Evolutionary conservation across 1,284 basidiomycete genomes (phyloP), one percentile per base, ranked within the genome.

Genomic region (Puccinia horiana): DNA sequence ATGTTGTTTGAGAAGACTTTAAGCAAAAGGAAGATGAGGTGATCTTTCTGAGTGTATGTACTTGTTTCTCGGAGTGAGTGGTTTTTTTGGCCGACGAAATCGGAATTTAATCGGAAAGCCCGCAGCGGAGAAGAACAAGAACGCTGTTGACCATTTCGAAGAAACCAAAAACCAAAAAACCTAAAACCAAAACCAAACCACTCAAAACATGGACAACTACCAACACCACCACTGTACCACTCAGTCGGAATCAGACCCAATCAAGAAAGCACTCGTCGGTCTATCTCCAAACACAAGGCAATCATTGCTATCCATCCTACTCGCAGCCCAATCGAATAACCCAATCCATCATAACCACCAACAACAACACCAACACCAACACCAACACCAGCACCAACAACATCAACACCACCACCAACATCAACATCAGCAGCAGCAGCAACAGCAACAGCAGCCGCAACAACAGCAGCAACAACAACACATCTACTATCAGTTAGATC

Each of bases 231-330:
- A n/a, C n/a, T n/a, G n/a, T n/a, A n/a, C n/a, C n/a, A n/a, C n/a
- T n/a, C n/a, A n/a, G n/a, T n/a, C n/a, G n/a, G 73, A 75, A 26
- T n/a, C 37, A 40, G 73, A 75, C 32, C 49, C 35, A 9, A 76
- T 76, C 75, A 76, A 63, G 49, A 58, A 47, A 32, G 75, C 56
- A 47, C 75, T 76, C 61, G 35, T 37, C 40, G 56, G 29, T 63
- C 56, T 76, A 26, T 76, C 75, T 6, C 56, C 75, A 23, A 29
- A 76, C 26, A 76, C 75, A 8, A 42, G 61, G n/a, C 54, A 76
- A 16, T 61, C 54, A 44, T 35, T 76, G 12, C 56, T 76, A 4
- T 44, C 56, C 12, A 26, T 76, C 32, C 44, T 76, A 44, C 47
- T 76, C 1, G 56, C 54, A 23, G 35, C 75, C 23, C 42, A 47